Percentiles rank a stretch among this genome's conserved stretches.
Evolutionary conservation across 805 yeast species (phyloP).

Genomic region (Candida dajiaensis): DNA sequence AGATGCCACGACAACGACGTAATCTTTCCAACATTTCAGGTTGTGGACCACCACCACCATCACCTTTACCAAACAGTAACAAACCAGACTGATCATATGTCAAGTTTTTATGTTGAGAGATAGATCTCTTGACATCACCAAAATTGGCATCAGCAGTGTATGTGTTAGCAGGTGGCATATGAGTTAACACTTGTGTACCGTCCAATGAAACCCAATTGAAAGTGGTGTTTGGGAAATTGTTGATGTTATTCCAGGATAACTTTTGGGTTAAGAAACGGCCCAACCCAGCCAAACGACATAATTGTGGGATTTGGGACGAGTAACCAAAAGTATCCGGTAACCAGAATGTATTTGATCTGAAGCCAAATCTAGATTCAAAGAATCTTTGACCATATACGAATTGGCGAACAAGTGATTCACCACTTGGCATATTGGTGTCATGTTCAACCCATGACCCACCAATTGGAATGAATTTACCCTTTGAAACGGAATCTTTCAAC

Average conservation of each 20-base stretch:
- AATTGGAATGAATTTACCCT: constrained; percentile 77
- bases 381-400: constrained; percentile 87
- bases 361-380: constrained; percentile 74
- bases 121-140: constrained; percentile 84
- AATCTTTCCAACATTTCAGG: constrained; percentile 90
- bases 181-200: constrained; percentile 88
- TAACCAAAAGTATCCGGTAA: constrained; percentile 97
- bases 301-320: constrained; percentile 90
- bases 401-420: constrained; percentile 87
- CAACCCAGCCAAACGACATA: constrained; percentile 83
- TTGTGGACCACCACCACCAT: constrained; percentile 98
- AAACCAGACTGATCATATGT: constrained; percentile 77
- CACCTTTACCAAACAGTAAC: constrained; percentile 87
- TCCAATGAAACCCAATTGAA: constrained; percentile 96
- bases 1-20: constrained; percentile 83
- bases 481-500: constrained; percentile 53
- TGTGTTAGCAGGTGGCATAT: constrained; percentile 97
- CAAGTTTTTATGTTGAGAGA: constrained; percentile 75
- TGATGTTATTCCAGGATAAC: constrained; percentile 93
- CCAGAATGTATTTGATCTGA: constrained; percentile 78
- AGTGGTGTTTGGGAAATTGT: constrained; percentile 81
- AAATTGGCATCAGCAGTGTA: constrained; percentile 91
- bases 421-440: constrained; percentile 93
- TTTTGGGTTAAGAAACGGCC: constrained; percentile 86
- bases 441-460: constrained; percentile 99